Evolutionary conservation across 1,284 basidiomycete species (phyloP).

Genomic region (Kalmanozyma brasiliensis): DNA sequence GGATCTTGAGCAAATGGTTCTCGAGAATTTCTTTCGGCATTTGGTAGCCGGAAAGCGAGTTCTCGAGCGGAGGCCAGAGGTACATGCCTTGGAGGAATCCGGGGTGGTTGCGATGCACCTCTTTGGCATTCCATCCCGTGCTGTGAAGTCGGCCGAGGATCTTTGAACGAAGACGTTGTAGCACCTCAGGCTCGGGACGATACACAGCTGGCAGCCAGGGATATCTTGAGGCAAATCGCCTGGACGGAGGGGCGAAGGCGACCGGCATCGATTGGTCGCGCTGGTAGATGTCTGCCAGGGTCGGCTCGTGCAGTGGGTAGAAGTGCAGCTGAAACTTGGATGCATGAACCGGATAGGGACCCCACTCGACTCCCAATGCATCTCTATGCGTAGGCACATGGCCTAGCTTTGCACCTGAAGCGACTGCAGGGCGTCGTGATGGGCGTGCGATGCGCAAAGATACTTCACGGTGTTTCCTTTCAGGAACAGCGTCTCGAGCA

Average conservation of each 20-base stretch:
- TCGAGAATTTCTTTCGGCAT: background rate
- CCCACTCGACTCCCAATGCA: too few relatives aligned
- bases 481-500: too few relatives aligned
- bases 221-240: background rate
- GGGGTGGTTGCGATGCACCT: background rate
- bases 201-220: background rate
- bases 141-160: background rate
- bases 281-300: too few relatives aligned
- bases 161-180: background rate
- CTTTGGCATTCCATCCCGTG: background rate
- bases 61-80: slow-evolving; percentile 1
- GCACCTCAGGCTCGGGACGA: background rate
- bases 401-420: too few relatives aligned
- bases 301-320: too few relatives aligned
- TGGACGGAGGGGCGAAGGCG: background rate
- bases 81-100: background rate
- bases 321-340: too few relatives aligned
- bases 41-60: background rate
- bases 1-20: background rate
- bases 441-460: too few relatives aligned
- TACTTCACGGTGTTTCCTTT: too few relatives aligned
- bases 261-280: background rate
- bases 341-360: too few relatives aligned
- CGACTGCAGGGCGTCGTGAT: too few relatives aligned
- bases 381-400: too few relatives aligned